phyloP scores from a whole-genome alignment of 192 early-diverging fungal species.

The Umbelopsis sp. region DNA sequence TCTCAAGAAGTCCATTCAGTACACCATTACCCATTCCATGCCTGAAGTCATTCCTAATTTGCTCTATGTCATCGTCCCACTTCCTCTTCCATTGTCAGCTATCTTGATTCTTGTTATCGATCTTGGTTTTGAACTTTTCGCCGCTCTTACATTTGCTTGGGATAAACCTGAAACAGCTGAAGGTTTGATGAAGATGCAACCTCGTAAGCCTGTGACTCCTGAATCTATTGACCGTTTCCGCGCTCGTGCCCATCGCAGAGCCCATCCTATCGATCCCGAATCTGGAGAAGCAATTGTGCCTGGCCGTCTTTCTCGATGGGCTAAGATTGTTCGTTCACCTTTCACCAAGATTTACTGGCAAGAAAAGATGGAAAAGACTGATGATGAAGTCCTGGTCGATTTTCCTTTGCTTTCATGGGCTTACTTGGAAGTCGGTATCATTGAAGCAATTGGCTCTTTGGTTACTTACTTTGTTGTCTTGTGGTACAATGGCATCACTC shows the following conservation, averaged over 20 bases:
- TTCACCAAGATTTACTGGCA: constrained; percentile 64
- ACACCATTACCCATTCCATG: constrained; percentile 89
- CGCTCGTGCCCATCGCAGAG: constrained; percentile 50
- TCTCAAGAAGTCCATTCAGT: constrained; percentile 93
- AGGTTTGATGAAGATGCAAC: constrained; percentile 87
- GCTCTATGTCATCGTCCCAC: constrained; percentile 82
- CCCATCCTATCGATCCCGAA: constrained; percentile 53
- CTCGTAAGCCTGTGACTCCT: constrained; percentile 86
- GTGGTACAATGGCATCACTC: constrained; percentile 65
- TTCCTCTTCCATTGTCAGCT: constrained; percentile 80
- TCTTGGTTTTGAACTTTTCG: constrained; percentile 92
- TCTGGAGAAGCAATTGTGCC: constrained; percentile 51
- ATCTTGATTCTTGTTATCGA: constrained; percentile 92
- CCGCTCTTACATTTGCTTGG: constrained; percentile 89
- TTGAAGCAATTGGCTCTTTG: constrained; percentile 75
- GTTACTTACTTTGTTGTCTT: constrained; percentile 82
- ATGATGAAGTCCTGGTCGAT: constrained; percentile 91
- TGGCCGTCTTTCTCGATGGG: constrained; percentile 24
- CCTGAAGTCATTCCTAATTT: constrained; percentile 89
- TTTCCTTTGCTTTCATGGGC: constrained; percentile 77
- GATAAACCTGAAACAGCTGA: constrained; percentile 79
- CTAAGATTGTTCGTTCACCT: constrained; percentile 41
- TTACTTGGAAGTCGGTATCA: constrained; percentile 84
- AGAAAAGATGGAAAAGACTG: constrained; percentile 65
- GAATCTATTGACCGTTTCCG: constrained; percentile 75